Evolutionary conservation across 2,329 filamentous ascomycete species (phyloP), one percentile per base, ranked within the genome.

Genomic region (Parastagonospora avenae): DNA sequence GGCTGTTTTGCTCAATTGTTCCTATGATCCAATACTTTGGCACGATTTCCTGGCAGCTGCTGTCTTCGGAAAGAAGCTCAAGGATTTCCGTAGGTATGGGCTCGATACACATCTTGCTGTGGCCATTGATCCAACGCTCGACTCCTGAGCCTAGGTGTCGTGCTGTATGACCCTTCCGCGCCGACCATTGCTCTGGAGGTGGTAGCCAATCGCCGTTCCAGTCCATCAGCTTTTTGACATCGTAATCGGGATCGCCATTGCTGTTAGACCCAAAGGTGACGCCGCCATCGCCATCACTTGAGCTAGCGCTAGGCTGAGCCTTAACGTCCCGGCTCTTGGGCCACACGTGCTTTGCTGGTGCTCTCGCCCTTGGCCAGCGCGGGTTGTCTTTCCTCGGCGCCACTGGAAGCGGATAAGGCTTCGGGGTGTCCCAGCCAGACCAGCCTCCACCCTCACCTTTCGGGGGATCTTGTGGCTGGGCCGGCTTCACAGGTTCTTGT

Each of bases 141-240:
- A 77, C 65, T 14, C 48, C 42, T 8, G 67, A 60, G 4, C 67
- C 65, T 31, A 73, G 71, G 60, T 68, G 66, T n/a, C 60, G 70
- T 51, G 64, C 50, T 1, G 46, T 48, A 37, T 61, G 72, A 8
- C 55, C 46, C 30, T 61, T 64, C n/a, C 76, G 72, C 8, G 55
- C 62, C 24, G 76, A 70, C 80, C 80, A 82, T 19, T 79, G 73
- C 14, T 77, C 66, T 2, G 78, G 78, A 16, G 80, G 70, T 2
- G 79, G 78, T 24, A 76, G 64, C 67, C 74, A 76, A 7, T 76
- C 67, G 10, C 79, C 78, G 43, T 77, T 70, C 75, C 76, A 82
- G 48, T 78, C 78, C 4, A 67, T 51, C 2, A 78, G 60, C 48
- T 73, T 68, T 48, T 67, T 67, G 41, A 72, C 57, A 27, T 74